Base-by-base conservation (phyloP, 169 alveolate species). In the Eimeria falciformis region DNA sequence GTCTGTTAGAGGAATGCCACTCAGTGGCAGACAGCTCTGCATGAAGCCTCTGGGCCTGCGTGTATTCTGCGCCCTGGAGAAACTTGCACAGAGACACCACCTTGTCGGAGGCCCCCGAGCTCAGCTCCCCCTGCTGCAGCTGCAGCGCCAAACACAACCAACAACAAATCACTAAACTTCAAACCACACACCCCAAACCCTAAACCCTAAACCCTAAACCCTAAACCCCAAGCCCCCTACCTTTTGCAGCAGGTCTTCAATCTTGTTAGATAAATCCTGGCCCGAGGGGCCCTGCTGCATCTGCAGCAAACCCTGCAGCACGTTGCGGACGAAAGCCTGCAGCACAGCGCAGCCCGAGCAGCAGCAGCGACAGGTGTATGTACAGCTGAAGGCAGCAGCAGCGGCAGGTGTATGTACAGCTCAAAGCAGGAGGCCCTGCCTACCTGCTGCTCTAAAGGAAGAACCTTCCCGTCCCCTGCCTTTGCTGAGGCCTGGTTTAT, bases 11-110 rank as follows among this genome's bases (percentile, higher is more conserved):
- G 18, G 85, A 45, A 27, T 43, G 84, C 92, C 92, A 85, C 25
- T 85, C 92, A 4, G 92, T 85, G 0, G 92, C 46, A 12, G 92
- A 85, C 17, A 85, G 84, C 17, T 85, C 92, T 45, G 92, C 92
- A 46, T 85, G 92, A 50, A 85, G 37, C 14, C 78, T 50, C 85
- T 85, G 92, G 11, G 92, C 85, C 75, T 85, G 92, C 33, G 27
- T 37, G 58, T 21, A 4, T 5, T 85, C 81, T 7, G 65, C 84
- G 53, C 47, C 68, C 27, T 66, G 65, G 23, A 85, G 25, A 17
- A 53, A 46, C 1, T 50, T 62, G 71, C 92, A 85, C 53, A 85
- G 71, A 71, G 37, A 68, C 50, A 69, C 46, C 62, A 85, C n/a
- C 53, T 66, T 65, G 85, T 69, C 68, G 46, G 47, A 43, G 14